Base-by-base conservation (phyloP, 2,329 filamentous ascomycete genomes). In the Dactylellina haptotyla region DNA sequence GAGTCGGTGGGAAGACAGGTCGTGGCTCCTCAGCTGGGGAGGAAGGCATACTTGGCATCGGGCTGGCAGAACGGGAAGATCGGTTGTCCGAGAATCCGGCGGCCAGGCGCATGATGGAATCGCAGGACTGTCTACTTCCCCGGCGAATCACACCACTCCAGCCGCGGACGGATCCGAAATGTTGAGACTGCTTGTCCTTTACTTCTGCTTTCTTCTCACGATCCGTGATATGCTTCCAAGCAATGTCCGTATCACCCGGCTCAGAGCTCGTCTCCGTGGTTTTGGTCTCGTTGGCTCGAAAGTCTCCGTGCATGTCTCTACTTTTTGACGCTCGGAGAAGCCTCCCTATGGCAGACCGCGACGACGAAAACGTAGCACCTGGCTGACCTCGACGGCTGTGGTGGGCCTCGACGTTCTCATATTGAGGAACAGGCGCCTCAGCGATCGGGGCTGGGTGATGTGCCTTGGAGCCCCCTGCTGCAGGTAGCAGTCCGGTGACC, bases 111-210 rank as follows among this genome's bases (percentile, higher is more conserved):
- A 75, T 75, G 57, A 75, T 67, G 41, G 70, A 75, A 53, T 75
- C 70, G 63, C 62, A 75, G 48, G 70, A 75, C 28, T 75, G 70
- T 16, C 63, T 69, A 59, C 70, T 75, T 64, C 63, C 62, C 30
- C 70, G 70, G 54, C 64, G 62, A 20, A 75, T 67, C 62, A 69
- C 70, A 34, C 70, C 70, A 28, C 70, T 64, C 70, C 70, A 75
- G 70, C 70, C 64, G 48, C 70, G 54, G 39, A 75, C 57, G 18
- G 70, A 75, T 39, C 63, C 63, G 39, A 69, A 69, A 18, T 67
- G 45, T 20, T 57, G 53, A 12, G 14, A 16, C 30, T 39, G 58
- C 32, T 50, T 64, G 41, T 75, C 70, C 26, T 51, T 69, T 39
- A 37, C 39, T 25, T 75, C 63, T 18, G 26, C 6, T 32, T 45